Percentiles rank a stretch among this genome's conserved stretches.
These are phyloP conservation scores for Babjeviella inositovora DNA, from an alignment of 805 yeast species.

Conservation along the genomic window DNA sequence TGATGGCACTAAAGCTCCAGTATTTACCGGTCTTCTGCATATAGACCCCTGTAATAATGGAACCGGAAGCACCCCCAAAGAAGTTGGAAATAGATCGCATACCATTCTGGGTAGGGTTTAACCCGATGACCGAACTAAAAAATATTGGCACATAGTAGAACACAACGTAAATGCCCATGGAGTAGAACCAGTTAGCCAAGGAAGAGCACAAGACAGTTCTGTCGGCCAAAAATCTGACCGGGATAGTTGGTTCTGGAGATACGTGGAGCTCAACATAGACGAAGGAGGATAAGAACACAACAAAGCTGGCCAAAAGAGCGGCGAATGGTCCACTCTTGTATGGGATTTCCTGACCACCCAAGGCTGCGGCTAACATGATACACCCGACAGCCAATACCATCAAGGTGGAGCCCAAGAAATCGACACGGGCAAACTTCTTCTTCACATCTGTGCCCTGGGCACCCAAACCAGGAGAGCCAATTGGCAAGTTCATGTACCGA, in stretches of 20 bases:
- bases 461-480: no score
- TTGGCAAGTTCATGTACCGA: slow-evolving; percentile 17
- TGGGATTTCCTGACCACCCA: slow-evolving; percentile 32
- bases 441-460: slow-evolving; percentile 16
- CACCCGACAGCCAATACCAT: slow-evolving; percentile 26
- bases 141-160: slow-evolving; percentile 48
- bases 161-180: slow-evolving; percentile 26
- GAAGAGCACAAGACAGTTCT: slow-evolving; percentile 52
- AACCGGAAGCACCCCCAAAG: slow-evolving; percentile 38
- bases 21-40: slow-evolving; percentile 53
- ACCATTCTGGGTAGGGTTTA: slow-evolving; percentile 43
- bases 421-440: slow-evolving; percentile 36
- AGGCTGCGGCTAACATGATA: slow-evolving; percentile 31
- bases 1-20: slow-evolving; percentile 22
- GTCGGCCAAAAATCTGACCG: slow-evolving; percentile 33
- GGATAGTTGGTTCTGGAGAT: slow-evolving; percentile 44
- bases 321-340: slow-evolving; percentile 18
- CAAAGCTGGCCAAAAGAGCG: slow-evolving; percentile 12
- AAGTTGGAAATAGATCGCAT: slow-evolving; percentile 44
- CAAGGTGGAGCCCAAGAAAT: slow-evolving; percentile 31
- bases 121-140: slow-evolving; percentile 34
- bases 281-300: slow-evolving; percentile 20
- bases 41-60: slow-evolving; percentile 46
- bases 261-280: slow-evolving; percentile 22
- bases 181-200: slow-evolving; percentile 42